phyloP scores from a whole-genome alignment of 441 rosid genomes.

The Erodium texanum region DNA sequence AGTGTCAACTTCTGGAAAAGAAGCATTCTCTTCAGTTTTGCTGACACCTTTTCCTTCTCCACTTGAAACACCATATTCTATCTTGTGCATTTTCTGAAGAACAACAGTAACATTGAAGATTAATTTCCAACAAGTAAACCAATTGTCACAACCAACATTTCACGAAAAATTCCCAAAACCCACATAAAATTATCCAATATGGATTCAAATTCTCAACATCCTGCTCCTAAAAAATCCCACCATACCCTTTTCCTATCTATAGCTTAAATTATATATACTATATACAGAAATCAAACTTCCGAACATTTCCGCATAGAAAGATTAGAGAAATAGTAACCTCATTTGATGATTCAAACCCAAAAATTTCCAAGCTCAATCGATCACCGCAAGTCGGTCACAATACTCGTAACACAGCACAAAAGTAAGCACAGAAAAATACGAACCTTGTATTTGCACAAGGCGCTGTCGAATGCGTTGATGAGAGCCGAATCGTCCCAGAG shows the following conservation, averaged over 20 bases:
- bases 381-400: not conserved
- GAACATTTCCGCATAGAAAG: too few relatives aligned
- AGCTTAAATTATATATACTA: not conserved
- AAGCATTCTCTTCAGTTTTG: not conserved
- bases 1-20: slow-evolving; percentile 11
- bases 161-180: not conserved
- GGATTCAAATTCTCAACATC: not conserved
- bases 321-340: not conserved
- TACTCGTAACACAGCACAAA: not conserved
- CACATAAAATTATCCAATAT: not conserved
- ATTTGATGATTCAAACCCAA: not conserved
- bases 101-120: not conserved
- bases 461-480: slow-evolving; percentile 48
- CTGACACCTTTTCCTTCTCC: slow-evolving; percentile 14
- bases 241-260: not conserved
- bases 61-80: slow-evolving; percentile 10
- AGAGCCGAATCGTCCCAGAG: slow-evolving; percentile 62
- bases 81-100: slow-evolving; percentile 35
- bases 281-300: not conserved
- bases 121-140: not conserved
- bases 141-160: not conserved
- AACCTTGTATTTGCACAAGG: slow-evolving; percentile 21
- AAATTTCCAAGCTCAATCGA: not conserved
- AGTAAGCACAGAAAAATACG: not conserved
- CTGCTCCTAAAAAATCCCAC: not conserved